A percentile compares a stretch with the other conserved stretches of the same genome.
Evolutionary conservation across 192 early-diverging fungal species (phyloP).

Genomic region (Pilobolus umbonatus): DNA sequence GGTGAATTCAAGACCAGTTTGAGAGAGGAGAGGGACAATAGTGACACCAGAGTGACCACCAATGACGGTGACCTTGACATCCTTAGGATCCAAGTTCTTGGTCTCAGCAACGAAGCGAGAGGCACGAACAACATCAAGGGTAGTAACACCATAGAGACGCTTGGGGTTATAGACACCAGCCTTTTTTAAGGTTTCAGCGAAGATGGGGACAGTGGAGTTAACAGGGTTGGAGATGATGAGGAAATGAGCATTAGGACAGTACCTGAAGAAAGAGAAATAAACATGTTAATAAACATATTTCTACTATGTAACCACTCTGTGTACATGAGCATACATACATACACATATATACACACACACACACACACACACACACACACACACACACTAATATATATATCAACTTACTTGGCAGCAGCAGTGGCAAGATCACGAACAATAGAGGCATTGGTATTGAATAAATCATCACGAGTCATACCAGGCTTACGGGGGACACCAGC

Average conservation of each 20-base stretch:
- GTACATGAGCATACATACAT: background rate
- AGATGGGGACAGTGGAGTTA: constrained; percentile 94
- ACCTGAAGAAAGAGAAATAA: background rate
- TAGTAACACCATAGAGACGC: constrained; percentile 94
- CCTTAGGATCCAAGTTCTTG: constrained; percentile 61
- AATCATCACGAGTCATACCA: constrained; percentile 97
- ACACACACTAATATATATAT: no score
- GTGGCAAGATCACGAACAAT: constrained; percentile 81
- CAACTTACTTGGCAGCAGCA: constrained; percentile 71
- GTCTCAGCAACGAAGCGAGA: constrained; percentile 90
- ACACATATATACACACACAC: background rate
- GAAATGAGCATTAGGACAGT: constrained; percentile 27
- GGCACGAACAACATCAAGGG: constrained; percentile 94
- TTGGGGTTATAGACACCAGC: constrained; percentile 76
- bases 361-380: background rate
- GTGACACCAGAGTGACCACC: constrained; percentile 98
- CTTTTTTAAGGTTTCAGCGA: constrained; percentile 86
- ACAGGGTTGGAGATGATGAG: constrained; percentile 91
- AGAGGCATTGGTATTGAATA: constrained; percentile 96
- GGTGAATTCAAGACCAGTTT: constrained; percentile 62
- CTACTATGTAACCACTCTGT: constrained; percentile 10
- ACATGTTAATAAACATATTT: background rate
- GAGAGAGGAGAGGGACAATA: constrained; percentile 92
- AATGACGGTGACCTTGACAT: constrained; percentile 80
- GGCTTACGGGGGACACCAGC: constrained; percentile 98